Conservation (phyloP, 2,329 filamentous ascomycete genomes). For the Paecilomyces variotii region DNA sequence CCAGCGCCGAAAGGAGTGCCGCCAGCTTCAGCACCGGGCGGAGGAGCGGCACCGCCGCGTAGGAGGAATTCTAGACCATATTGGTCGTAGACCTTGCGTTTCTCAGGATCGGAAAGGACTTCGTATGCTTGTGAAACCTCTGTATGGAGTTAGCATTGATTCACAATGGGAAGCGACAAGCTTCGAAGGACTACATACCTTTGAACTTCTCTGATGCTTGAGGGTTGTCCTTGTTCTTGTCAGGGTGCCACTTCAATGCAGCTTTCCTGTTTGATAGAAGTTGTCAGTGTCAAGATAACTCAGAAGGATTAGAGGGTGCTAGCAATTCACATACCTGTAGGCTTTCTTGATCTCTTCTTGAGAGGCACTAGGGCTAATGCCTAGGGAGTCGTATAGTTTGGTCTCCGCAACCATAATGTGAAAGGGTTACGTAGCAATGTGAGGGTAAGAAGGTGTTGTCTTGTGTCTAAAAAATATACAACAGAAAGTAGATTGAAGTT, state of each 20-base stretch:
- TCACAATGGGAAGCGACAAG: neutral
- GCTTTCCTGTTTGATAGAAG: slow-evolving; percentile 57
- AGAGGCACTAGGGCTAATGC: slow-evolving; percentile 67
- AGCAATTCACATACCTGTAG: slow-evolving; percentile 47
- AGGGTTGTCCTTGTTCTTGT: slow-evolving; percentile 94
- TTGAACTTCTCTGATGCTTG: slow-evolving; percentile 90
- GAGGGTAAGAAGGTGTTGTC: neutral
- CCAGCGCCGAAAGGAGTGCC: slow-evolving; percentile 52
- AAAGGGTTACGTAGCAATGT: slow-evolving; percentile 1
- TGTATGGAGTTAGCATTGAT: slow-evolving; percentile 19
- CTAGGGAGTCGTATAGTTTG: slow-evolving; percentile 84
- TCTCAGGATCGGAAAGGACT: slow-evolving; percentile 93
- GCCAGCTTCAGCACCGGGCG: slow-evolving; percentile 46
- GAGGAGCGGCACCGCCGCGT: slow-evolving; percentile 64
- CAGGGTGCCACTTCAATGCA: slow-evolving; percentile 86
- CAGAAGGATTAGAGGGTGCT: neutral
- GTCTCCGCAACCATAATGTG: slow-evolving; percentile 82
- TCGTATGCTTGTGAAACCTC: slow-evolving; percentile 97
- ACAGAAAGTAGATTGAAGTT: neutral
- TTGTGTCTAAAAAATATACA: neutral
- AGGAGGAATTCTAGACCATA: slow-evolving; percentile 90
- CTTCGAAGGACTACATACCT: slow-evolving; percentile 34
- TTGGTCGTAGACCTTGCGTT: slow-evolving; percentile 90
- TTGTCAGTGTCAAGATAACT: slow-evolving; percentile 8
- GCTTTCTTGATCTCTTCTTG: slow-evolving; percentile 98